Base-by-base conservation (phyloP, 2,329 filamentous ascomycete genomes). In the Neophaeococcomyces aloes region DNA sequence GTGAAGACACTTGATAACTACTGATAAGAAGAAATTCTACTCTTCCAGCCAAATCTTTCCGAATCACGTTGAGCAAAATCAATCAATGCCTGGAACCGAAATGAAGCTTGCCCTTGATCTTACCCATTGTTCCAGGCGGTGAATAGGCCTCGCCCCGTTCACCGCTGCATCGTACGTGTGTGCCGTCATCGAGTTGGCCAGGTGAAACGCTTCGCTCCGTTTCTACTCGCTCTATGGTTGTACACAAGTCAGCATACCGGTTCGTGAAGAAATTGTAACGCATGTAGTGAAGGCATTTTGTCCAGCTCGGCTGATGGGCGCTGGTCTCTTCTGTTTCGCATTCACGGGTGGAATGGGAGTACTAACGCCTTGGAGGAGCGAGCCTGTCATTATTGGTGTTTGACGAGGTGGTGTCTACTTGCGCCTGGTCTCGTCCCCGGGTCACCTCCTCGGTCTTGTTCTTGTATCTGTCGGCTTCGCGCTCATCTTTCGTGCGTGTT, bases 131-230 rank as follows among this genome's bases (percentile, higher is more conserved):
- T 8, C 8, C 29, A 6, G 33, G 33, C 14, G 51, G 53, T 17
- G 46, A 45, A 32, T 55, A 55, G 17, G 43, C 42, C 33, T 52
- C 45, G 4, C 53, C 53, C 31, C 41, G 47, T 13, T 53, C 51
- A 29, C 53, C 53, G 38, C 50, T 52, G 7, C 48, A 52, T 27
- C 36, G 25, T 18, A 42, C 53, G 31, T 55, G 53, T 18, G 48
- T 47, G 29, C 53, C 53, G 40, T 55, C 53, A 15, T 48, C 42
- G 7, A 55, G 33, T 30, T 48, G 50, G 8, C 53, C 53, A 14
- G 53, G 53, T 25, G 48, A 52, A 13, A 55, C 35, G 34, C 51
- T 51, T 13, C 49, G 45, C 29, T 53, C 50, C 43, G 19, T 15
- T 32, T 15, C 25, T 48, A 8, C 44, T 29, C 11, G n/a, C 3